Percentiles rank a stretch among this genome's conserved stretches.
Evolutionary conservation across 1,284 basidiomycete genomes (phyloP).

Genomic region (Irpex lacteus): DNA sequence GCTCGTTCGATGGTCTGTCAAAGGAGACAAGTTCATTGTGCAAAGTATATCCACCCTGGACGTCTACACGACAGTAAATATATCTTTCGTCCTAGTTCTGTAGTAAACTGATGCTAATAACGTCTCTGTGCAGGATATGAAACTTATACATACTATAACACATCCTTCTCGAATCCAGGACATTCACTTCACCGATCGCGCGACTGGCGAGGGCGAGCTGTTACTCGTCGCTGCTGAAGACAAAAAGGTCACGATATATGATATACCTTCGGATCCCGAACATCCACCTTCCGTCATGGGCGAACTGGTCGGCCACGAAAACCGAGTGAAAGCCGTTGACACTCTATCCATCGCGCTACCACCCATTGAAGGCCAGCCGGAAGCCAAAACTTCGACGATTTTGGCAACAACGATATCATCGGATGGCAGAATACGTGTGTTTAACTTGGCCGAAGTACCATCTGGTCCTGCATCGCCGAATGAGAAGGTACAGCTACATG

Average conservation of each 20-base stretch:
- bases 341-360: constrained; percentile 57
- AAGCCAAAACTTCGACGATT: constrained; percentile 44
- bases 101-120: not conserved
- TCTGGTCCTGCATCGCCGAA: constrained; percentile 13
- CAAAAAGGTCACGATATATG: constrained; percentile 77
- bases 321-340: constrained; percentile 78
- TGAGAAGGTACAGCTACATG: constrained; percentile 42
- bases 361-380: constrained; percentile 18
- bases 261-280: constrained; percentile 41
- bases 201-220: constrained; percentile 56
- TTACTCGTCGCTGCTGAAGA: constrained; percentile 85
- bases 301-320: constrained; percentile 67
- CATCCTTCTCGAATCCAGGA: constrained; percentile 83
- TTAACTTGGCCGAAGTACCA: constrained; percentile 61
- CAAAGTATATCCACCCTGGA: constrained; percentile 78
- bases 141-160: constrained; percentile 62
- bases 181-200: constrained; percentile 64
- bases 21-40: constrained; percentile 76
- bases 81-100: constrained; percentile 10
- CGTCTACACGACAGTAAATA: constrained; percentile 72
- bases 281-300: constrained; percentile 52
- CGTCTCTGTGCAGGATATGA: constrained; percentile 24
- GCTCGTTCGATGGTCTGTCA: constrained; percentile 78
- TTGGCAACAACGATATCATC: constrained; percentile 78
- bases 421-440: constrained; percentile 80